Conservation (phyloP, 176 grass and related monocot genomes). For the Zizania latifolia region DNA sequence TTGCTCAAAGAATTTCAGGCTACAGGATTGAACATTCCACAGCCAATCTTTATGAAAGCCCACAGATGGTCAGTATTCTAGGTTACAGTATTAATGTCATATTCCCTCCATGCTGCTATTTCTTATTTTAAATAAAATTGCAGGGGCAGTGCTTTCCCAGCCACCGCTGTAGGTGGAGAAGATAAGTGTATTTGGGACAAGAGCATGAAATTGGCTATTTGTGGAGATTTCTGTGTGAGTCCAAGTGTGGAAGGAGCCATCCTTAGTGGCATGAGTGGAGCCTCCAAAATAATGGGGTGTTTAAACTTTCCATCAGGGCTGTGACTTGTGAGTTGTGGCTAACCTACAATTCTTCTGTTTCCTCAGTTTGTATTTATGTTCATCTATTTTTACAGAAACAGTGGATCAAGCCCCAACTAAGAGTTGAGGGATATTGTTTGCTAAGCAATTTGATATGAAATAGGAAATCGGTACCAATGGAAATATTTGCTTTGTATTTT, state of each 20-base stretch:
- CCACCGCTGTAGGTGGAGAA: constrained; percentile 38
- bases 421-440: constrained; percentile 4
- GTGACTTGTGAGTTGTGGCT: constrained; percentile 45
- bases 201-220: constrained; percentile 59
- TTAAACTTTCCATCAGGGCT: constrained; percentile 52
- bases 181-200: constrained; percentile 83
- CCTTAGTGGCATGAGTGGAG: constrained; percentile 69
- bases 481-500: background rate
- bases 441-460: constrained; percentile 13
- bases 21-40: constrained; percentile 59
- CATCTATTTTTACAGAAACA: constrained; percentile 10
- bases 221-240: constrained; percentile 81
- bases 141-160: constrained; percentile 79
- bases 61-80: constrained; percentile 83
- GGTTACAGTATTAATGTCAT: background rate
- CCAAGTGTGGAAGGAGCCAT: constrained; percentile 77
- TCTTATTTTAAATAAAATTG: constrained; percentile 9
- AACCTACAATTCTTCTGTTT: background rate
- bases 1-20: constrained; percentile 75
- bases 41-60: constrained; percentile 81
- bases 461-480: constrained; percentile 6
- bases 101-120: background rate
- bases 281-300: constrained; percentile 65
- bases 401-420: background rate
- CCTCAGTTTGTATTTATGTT: background rate